Percentiles rank a stretch among this genome's conserved stretches.
These are phyloP conservation scores for Athelia sp. DNA, from an alignment of 1,284 basidiomycete genomes.

Conservation along the genomic window DNA sequence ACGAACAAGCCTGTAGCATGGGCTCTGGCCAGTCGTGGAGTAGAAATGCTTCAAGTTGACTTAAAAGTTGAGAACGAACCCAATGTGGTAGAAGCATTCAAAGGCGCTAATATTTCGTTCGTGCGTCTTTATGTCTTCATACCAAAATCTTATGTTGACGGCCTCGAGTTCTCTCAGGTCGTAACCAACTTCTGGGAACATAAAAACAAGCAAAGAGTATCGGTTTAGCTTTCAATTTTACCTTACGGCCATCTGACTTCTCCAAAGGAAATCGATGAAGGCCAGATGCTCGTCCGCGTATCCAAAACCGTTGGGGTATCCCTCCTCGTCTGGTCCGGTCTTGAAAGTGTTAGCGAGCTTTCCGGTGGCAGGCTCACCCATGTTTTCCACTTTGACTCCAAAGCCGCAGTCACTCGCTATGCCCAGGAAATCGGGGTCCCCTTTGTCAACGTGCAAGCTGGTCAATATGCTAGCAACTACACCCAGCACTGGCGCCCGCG, in stretches of 20 bases:
- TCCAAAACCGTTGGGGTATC: background rate
- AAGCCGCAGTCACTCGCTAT: background rate
- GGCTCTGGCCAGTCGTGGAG: background rate
- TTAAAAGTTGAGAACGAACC: background rate
- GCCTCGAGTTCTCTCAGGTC: background rate
- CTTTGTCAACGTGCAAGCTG: background rate
- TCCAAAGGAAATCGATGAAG: background rate
- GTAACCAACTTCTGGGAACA: background rate
- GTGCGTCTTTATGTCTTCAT: background rate
- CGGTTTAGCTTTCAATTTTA: background rate
- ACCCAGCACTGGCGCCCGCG: background rate
- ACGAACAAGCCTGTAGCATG: background rate
- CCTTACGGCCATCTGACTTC: background rate
- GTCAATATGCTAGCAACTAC: background rate
- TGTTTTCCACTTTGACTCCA: background rate
- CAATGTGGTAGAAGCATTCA: background rate
- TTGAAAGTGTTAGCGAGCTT: background rate
- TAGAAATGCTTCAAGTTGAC: background rate
- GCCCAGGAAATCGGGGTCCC: background rate
- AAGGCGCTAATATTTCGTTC: background rate
- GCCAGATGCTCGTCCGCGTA: background rate
- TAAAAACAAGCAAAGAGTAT: background rate
- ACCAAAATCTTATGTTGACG: background rate
- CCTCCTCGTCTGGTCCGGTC: background rate
- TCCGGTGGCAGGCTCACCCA: background rate